Evolutionary conservation across 805 yeast genomes (phyloP), one percentile per base, ranked within the genome.

Genomic region (Ascoidea asiatica): DNA sequence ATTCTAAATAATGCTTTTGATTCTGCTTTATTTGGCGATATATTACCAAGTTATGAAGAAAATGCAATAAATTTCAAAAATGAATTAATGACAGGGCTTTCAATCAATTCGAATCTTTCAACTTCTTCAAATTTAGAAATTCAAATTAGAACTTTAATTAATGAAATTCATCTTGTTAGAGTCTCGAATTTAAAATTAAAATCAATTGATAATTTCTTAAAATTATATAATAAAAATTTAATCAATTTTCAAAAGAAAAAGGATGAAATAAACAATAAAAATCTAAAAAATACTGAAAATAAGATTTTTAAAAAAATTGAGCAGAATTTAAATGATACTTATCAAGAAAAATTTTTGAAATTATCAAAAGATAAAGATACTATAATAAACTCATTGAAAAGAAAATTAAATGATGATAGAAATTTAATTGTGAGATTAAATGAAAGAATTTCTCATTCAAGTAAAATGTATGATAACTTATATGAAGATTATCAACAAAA

Each of bases 11-110:
- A 46, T 18, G 64, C 76, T 3, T 75, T 75, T 56, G 81, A 76
- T 49, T 69, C 70, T 21, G 81, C 81, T 2, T 63, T 79, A 62
- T 79, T 77, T 58, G 80, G 82, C 21, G 83, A 77, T 55, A 68
- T 75, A 50, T 57, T 62, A 23, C 51, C 63, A 11, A 66, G 63
- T 41, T 49, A 75, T 22, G 81, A 76, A 51, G 80, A 74, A 48
- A 60, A 65, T 37, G 58, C 75, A 8, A 52, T 75, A 23, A 77
- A 77, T 0, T 57, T 70, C 3, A 66, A 66, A 47, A 67, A 72
- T 37, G 67, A 67, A 44, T 64, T 69, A 15, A 62, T 71, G 43
- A 65, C 75, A 13, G 84, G 83, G 1, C 70, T 78, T 38, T 75
- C 72, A 52, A 71, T 69, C 22, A 79, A 79, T 52, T 69, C 81